Conservation (phyloP, 192 early-diverging fungal genomes). For the Rhizoclosmatium sp. region DNA sequence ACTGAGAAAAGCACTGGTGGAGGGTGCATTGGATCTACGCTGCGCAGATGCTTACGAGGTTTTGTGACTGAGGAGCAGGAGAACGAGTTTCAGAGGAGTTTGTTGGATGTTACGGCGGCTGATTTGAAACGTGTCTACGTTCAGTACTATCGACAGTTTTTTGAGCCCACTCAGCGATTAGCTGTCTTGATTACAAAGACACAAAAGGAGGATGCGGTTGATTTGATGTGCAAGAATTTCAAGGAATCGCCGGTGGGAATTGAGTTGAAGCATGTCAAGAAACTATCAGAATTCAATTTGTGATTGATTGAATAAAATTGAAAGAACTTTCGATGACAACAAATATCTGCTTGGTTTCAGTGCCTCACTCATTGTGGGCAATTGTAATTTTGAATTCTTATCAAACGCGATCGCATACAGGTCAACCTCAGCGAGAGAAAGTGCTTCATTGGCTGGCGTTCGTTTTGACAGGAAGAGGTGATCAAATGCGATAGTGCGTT, state of each 20-base stretch:
- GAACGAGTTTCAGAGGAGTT: conserved; percentile 41
- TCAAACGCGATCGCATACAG: no score
- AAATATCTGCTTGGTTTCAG: no score
- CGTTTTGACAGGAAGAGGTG: no score
- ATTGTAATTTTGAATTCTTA: no score
- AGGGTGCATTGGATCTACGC: conserved; percentile 41
- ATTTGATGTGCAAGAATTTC: neutral
- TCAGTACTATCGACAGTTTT: conserved; percentile 67
- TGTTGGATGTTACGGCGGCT: conserved; percentile 57
- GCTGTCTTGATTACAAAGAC: conserved; percentile 23
- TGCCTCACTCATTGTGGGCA: no score
- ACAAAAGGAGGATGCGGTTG: neutral
- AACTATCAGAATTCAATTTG: conserved; percentile 19
- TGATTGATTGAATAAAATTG: neutral
- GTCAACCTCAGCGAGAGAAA: no score
- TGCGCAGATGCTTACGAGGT: conserved; percentile 53
- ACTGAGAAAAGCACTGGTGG: conserved; percentile 45
- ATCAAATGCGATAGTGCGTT: no score
- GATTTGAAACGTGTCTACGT: conserved; percentile 66
- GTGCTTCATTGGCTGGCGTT: no score
- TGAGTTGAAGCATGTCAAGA: conserved; percentile 22
- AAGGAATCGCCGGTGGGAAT: conserved; percentile 8
- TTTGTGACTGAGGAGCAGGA: conserved; percentile 62
- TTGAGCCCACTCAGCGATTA: conserved; percentile 30
- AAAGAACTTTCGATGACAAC: no score